These are phyloP conservation scores for Trametes meyenii DNA, from an alignment of 768 basidiomycete genomes.

Conservation along the genomic window DNA sequence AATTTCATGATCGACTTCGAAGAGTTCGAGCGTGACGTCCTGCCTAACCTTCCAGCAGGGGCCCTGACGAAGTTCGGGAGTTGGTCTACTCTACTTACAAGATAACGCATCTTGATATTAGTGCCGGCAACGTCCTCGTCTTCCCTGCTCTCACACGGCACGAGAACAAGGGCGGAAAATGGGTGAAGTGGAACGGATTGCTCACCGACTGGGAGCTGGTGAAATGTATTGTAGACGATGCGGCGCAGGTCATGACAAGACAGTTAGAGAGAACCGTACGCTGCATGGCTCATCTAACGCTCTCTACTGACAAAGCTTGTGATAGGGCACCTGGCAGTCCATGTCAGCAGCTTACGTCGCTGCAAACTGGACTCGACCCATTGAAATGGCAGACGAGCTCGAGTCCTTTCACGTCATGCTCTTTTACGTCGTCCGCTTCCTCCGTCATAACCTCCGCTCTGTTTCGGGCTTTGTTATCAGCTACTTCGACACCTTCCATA, in stretches of 20 bases:
- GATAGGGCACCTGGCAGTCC: neutral
- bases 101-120: constrained; percentile 5
- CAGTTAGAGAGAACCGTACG: neutral
- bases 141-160: neutral
- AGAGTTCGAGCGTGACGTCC: no score
- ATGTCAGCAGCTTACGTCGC: neutral
- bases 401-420: constrained; percentile 11
- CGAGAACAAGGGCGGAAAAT: neutral
- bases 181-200: neutral
- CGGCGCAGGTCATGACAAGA: neutral
- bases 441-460: neutral
- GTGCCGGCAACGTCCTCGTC: constrained; percentile 7
- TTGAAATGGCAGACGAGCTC: constrained; percentile 5
- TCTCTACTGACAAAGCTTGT: neutral
- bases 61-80: no score
- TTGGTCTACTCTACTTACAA: neutral
- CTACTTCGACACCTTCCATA: neutral
- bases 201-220: neutral
- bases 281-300: no score
- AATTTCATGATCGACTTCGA: no score
- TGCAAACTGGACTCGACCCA: neutral
- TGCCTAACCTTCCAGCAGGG: no score
- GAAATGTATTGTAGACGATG: neutral
- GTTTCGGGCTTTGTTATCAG: neutral
- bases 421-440: neutral